phyloP scores from a whole-genome alignment of 2,329 filamentous ascomycete species.

The Macroventuria anomochaeta region DNA sequence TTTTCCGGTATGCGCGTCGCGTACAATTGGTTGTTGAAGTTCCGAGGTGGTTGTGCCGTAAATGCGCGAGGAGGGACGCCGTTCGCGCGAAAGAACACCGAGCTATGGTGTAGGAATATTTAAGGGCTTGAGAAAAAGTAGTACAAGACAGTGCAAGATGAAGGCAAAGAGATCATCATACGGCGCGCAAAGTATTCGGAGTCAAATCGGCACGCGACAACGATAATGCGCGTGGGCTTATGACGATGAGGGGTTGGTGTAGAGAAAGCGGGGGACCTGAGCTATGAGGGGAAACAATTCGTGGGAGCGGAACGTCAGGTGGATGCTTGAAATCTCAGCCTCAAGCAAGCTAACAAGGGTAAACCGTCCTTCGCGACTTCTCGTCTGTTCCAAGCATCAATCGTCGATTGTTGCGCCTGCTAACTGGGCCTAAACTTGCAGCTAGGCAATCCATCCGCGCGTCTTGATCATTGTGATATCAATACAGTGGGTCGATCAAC shows the following conservation, averaged over 20 bases:
- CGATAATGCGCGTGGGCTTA: conserved; percentile 29
- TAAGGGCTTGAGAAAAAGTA: conserved; percentile 23
- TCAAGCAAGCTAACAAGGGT: conserved; percentile 27
- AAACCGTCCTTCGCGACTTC: conserved; percentile 21
- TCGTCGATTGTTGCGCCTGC: conserved; percentile 18
- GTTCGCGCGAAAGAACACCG: conserved; percentile 32
- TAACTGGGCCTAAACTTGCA: conserved; percentile 14
- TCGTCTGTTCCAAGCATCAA: conserved; percentile 12
- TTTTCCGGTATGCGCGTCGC: conserved; percentile 19
- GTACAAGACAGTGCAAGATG: conserved; percentile 19
- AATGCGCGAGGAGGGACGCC: conserved; percentile 17
- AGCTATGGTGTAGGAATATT: conserved; percentile 17
- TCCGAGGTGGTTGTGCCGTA: conserved; percentile 29
- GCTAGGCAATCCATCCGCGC: conserved; percentile 29
- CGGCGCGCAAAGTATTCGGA: conserved; percentile 26
- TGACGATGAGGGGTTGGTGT: conserved; percentile 37
- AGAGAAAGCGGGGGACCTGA: conserved; percentile 31
- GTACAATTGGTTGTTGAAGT: conserved; percentile 18
- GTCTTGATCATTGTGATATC: conserved; percentile 32
- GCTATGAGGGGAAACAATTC: conserved; percentile 20
- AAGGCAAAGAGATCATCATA: conserved; percentile 28
- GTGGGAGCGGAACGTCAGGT: conserved; percentile 28
- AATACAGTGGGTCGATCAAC: conserved; percentile 32
- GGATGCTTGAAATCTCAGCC: conserved; percentile 33
- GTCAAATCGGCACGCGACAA: conserved; percentile 33